A percentile compares a stretch with the other conserved stretches of the same genome.
phyloP scores from a whole-genome alignment of 495 filamentous ascomycete species.

The Jackrogersella multiformis region DNA sequence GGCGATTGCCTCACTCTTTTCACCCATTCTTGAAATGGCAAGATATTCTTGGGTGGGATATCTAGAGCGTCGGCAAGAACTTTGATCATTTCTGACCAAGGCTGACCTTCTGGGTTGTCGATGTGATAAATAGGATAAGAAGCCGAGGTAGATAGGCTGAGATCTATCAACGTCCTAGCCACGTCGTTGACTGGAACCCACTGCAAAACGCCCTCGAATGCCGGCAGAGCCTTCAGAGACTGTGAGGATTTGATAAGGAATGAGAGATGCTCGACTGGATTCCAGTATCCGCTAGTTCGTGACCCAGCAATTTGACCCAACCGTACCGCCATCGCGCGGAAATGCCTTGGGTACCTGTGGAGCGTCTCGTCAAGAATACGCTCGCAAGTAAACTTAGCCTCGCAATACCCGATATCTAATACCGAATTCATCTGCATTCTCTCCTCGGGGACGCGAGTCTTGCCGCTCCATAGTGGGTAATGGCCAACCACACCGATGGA shows the following conservation, averaged over 20 bases:
- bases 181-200: slow-evolving; percentile 63
- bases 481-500: slow-evolving; percentile 62
- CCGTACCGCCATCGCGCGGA: slow-evolving; percentile 56
- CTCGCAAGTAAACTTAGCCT: slow-evolving; percentile 63
- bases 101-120: not conserved
- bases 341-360: slow-evolving; percentile 51
- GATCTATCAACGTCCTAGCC: slow-evolving; percentile 46
- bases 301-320: slow-evolving; percentile 63
- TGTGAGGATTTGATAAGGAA: slow-evolving; percentile 64
- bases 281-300: slow-evolving; percentile 62
- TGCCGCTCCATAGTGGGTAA: slow-evolving; percentile 45
- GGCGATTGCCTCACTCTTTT: not conserved
- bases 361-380: slow-evolving; percentile 60
- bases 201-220: slow-evolving; percentile 52
- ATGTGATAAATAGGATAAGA: not conserved
- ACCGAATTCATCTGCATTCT: slow-evolving; percentile 47
- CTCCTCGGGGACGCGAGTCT: slow-evolving; percentile 50
- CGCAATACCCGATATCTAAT: slow-evolving; percentile 58
- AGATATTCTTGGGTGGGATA: not conserved
- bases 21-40: not conserved
- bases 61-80: not conserved
- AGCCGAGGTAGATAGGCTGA: not conserved
- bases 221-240: slow-evolving; percentile 55
- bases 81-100: not conserved
- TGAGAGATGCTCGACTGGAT: slow-evolving; percentile 57